These are phyloP conservation scores for Termitomyces sp. DNA, from an alignment of 768 basidiomycete species.

Conservation along the genomic window DNA sequence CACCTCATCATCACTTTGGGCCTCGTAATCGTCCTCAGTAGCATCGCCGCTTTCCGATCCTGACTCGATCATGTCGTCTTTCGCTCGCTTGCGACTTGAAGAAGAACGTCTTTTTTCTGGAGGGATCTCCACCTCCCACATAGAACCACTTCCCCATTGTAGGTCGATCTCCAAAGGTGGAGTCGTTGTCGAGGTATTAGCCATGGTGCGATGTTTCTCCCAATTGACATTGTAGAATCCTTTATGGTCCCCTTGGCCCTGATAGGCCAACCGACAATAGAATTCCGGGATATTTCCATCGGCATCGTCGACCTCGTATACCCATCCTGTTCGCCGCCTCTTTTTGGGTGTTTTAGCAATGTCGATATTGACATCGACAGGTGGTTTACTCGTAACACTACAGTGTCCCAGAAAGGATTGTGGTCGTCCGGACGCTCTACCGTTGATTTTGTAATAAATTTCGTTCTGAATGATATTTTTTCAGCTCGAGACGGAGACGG, in stretches of 20 bases:
- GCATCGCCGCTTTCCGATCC: constrained; percentile 20
- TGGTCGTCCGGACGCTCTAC: constrained; percentile 43
- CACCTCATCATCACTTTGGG: constrained; percentile 11
- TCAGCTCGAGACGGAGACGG: background rate
- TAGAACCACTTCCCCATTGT: constrained; percentile 32
- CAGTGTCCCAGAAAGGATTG: constrained; percentile 49
- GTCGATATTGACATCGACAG: constrained; percentile 5
- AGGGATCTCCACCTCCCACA: constrained; percentile 40
- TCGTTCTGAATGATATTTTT: constrained; percentile 51
- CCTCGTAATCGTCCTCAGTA: constrained; percentile 21
- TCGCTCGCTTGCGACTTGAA: constrained; percentile 13
- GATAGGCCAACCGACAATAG: constrained; percentile 52
- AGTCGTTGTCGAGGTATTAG: constrained; percentile 28
- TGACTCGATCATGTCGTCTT: constrained; percentile 12
- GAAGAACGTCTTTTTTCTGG: constrained; percentile 7
- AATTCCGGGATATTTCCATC: constrained; percentile 26
- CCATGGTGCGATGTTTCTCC: constrained; percentile 38
- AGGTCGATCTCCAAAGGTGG: constrained; percentile 17
- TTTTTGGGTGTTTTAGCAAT: constrained; percentile 9
- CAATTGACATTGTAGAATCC: constrained; percentile 56
- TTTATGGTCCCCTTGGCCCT: constrained; percentile 46
- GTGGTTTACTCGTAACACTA: constrained; percentile 30
- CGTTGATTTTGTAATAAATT: constrained; percentile 59
- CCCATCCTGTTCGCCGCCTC: constrained; percentile 2
- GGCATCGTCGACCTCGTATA: constrained; percentile 18